A percentile compares a stretch with the other conserved stretches of the same genome.
Conservation (phyloP, 805 yeast genomes). For the Wickerhamiella musiphila region DNA sequence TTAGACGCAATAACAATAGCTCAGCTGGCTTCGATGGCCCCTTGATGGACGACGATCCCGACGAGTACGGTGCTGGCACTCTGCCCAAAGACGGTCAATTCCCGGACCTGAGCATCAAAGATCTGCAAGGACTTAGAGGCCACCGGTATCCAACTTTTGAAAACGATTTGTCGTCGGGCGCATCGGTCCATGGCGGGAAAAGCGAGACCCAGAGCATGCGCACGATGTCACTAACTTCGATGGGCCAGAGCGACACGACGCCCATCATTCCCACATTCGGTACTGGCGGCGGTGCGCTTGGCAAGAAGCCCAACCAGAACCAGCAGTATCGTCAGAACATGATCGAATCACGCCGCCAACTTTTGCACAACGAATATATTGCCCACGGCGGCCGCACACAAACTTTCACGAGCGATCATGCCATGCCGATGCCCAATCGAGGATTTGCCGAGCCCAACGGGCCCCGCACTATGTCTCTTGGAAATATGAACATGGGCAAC, state of each 20-base stretch:
- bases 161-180: conserved; percentile 5
- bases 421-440: no score
- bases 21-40: conserved; percentile 8
- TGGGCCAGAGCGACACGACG: conserved; percentile 21
- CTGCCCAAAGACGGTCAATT: conserved; percentile 10
- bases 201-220: conserved; percentile 8
- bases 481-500: neutral
- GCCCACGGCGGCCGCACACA: no score
- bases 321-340: conserved; percentile 16
- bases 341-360: conserved; percentile 15
- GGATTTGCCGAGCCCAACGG: no score
- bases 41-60: conserved; percentile 17
- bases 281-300: conserved; percentile 5
- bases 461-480: conserved; percentile 4
- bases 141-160: conserved; percentile 20
- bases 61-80: conserved; percentile 4
- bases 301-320: conserved; percentile 7
- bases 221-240: conserved; percentile 19
- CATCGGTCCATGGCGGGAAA: conserved; percentile 2
- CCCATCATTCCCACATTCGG: conserved; percentile 22
- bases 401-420: no score
- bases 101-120: conserved; percentile 14
- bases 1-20: conserved; percentile 6
- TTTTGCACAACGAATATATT: conserved; percentile 7
- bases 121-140: conserved; percentile 16